These are phyloP conservation scores for Aspergillus carbonarius DNA, from an alignment of 2,329 filamentous ascomycete species.

Conservation along the genomic window DNA sequence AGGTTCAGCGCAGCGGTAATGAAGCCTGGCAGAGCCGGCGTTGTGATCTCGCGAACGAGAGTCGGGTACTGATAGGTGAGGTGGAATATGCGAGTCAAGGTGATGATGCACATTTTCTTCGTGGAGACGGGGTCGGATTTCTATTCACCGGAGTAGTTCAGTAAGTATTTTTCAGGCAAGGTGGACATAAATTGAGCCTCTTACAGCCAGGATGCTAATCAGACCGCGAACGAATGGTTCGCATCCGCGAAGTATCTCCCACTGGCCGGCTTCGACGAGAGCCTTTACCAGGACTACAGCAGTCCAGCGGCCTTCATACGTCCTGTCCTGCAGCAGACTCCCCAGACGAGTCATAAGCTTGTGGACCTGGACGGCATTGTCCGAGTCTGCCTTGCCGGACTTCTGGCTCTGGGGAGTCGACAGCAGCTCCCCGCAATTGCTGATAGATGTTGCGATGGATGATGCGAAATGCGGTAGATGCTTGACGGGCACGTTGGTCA, in stretches of 20 bases:
- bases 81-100: constrained; percentile 78
- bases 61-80: constrained; percentile 80
- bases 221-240: constrained; percentile 77
- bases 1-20: constrained; percentile 71
- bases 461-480: constrained; percentile 74
- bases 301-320: constrained; percentile 70
- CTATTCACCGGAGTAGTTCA: constrained; percentile 41
- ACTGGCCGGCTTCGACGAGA: constrained; percentile 76
- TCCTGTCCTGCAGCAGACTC: constrained; percentile 75
- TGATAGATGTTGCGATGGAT: constrained; percentile 60
- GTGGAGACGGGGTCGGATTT: constrained; percentile 74
- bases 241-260: constrained; percentile 72
- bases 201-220: constrained; percentile 69
- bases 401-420: constrained; percentile 60
- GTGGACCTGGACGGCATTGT: constrained; percentile 70
- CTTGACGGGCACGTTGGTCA: constrained; percentile 69
- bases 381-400: constrained; percentile 62
- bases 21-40: constrained; percentile 74
- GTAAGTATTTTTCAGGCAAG: constrained; percentile 2
- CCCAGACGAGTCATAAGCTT: constrained; percentile 77
- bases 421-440: constrained; percentile 58
- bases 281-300: constrained; percentile 78
- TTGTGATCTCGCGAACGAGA: constrained; percentile 81
- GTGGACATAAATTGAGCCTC: constrained; percentile 10
- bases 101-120: constrained; percentile 74